Evolutionary conservation across 2,329 filamentous ascomycete species (phyloP), one percentile per base, ranked within the genome.

Genomic region (Colletotrichum musicola): DNA sequence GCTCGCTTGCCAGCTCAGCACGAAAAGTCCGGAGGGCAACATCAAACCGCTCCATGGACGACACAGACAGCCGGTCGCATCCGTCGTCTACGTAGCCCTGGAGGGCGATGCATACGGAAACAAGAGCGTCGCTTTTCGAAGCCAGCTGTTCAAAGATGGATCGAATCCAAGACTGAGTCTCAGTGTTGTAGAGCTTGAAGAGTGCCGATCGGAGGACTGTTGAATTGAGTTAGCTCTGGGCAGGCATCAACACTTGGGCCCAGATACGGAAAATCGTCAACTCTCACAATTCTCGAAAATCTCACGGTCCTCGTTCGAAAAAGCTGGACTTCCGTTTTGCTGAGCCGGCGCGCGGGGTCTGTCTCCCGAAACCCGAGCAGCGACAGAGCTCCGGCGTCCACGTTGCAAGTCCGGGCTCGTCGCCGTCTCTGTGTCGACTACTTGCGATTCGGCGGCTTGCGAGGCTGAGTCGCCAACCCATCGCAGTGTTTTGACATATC

Each of bases 141-240:
- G 55, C 55, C 22, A 46, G 14, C 1, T 46, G 38, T 22, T 57
- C 55, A 18, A 57, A 57, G 9, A 57, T 27, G 18, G 55, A 38
- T 20, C 25, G 40, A 14, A 57, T 57, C 55, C 55, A 57, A 13
- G 40, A 57, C 40, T 46, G 55, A 4, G 40, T 46, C 18, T 57
- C 55, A 5, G 55, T 18, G 22, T 30, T 57, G 2, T 57, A 57
- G 1, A 57, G 4, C 20, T 30, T 25, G 20, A 40, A 42, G n/a
- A 57, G 55, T 14, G 20, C 40, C 6, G 38, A 46, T n/a, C 6
- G 46, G 20, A 57, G 25, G 35, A 57, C 55, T 42, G 40, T 42
- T 42, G 14, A 42, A 14, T 42, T n/a, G 6, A 42, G 40, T 42
- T 42, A 13, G 16, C 4, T n/a, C 40, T 42, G 14, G 16, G 5